These are phyloP conservation scores for Abrus pulchellus DNA, from an alignment of 306 rosid species.

Conservation along the genomic window DNA sequence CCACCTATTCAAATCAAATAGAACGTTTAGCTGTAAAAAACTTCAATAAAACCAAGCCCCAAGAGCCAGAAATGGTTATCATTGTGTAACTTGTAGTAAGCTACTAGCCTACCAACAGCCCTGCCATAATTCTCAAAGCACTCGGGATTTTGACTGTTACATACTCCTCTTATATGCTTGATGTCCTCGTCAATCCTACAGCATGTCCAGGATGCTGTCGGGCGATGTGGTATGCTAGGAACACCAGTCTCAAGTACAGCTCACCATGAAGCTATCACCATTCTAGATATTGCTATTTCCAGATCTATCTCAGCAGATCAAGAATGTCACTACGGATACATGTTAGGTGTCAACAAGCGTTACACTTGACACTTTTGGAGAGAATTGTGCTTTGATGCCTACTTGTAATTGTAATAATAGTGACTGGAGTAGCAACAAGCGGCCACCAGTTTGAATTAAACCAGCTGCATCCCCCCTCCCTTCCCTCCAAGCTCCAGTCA, in stretches of 20 bases:
- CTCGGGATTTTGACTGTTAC: neutral
- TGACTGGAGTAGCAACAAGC: neutral
- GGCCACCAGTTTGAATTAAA: neutral
- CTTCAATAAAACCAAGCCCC: slow-evolving; percentile 11
- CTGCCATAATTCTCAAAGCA: slow-evolving; percentile 29
- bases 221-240: neutral
- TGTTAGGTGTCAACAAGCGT: neutral
- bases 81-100: neutral
- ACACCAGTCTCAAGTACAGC: neutral
- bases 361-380: neutral
- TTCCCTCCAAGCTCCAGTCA: neutral
- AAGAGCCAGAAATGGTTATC: slow-evolving; percentile 21
- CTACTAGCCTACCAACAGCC: slow-evolving; percentile 2
- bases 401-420: neutral
- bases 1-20: slow-evolving; percentile 20
- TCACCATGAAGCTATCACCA: neutral
- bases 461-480: neutral
- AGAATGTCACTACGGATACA: slow-evolving; percentile 8
- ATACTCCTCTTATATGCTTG: neutral
- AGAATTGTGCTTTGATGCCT: slow-evolving; percentile 6
- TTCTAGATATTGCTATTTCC: slow-evolving; percentile 2
- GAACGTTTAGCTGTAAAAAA: neutral
- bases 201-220: slow-evolving; percentile 19
- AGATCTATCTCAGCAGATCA: neutral
- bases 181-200: neutral